Percentiles rank a stretch among this genome's conserved stretches.
Evolutionary conservation across 2,329 filamentous ascomycete species (phyloP).

Genomic region (Hortaea sp.): DNA sequence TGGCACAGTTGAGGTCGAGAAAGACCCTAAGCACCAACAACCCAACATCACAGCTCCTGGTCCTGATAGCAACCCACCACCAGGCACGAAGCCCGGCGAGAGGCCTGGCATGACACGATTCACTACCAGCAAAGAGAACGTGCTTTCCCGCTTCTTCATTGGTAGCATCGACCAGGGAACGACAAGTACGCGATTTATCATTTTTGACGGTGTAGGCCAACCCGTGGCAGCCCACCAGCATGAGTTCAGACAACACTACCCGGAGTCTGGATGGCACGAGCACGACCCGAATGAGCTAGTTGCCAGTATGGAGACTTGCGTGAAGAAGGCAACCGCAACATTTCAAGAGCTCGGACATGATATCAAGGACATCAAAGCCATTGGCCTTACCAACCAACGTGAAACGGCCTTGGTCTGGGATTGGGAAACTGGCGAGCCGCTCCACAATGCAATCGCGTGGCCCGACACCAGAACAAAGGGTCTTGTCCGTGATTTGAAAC

Average conservation of each 20-base stretch:
- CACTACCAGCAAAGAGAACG: constrained; percentile 25
- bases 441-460: constrained; percentile 79
- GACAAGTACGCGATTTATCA: constrained; percentile 79
- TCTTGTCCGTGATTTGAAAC: constrained; percentile 66
- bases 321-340: constrained; percentile 60
- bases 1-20: not conserved
- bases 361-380: constrained; percentile 56
- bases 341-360: constrained; percentile 60
- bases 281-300: constrained; percentile 70
- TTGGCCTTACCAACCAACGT: constrained; percentile 81
- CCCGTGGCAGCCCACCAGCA: constrained; percentile 77
- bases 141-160: constrained; percentile 52
- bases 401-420: constrained; percentile 87
- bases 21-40: not conserved
- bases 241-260: constrained; percentile 77
- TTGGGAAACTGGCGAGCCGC: constrained; percentile 61
- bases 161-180: constrained; percentile 88
- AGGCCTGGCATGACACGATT: constrained; percentile 19
- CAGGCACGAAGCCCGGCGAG: not conserved
- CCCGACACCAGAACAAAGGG: constrained; percentile 70
- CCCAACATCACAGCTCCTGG: not conserved
- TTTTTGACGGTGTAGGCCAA: constrained; percentile 72
- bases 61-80: not conserved
- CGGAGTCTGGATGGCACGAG: constrained; percentile 84
- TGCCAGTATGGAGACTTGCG: constrained; percentile 61